phyloP scores from a whole-genome alignment of 495 filamentous ascomycete genomes.

The Lasiosphaeria ovina region DNA sequence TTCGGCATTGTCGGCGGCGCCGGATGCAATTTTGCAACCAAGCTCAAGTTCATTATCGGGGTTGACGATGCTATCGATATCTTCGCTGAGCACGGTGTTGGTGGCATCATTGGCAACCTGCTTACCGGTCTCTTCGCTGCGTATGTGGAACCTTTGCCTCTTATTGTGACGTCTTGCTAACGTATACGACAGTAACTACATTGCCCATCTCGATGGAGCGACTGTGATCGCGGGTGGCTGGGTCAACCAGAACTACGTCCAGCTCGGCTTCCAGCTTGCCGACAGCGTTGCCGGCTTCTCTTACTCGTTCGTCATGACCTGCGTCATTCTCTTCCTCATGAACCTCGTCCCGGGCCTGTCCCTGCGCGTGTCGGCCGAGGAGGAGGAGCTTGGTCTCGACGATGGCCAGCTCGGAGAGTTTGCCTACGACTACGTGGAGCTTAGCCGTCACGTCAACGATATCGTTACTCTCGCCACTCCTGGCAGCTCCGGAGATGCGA shows the following conservation, averaged over 20 bases:
- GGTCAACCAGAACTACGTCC: conserved; percentile 88
- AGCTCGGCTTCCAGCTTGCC: conserved; percentile 86
- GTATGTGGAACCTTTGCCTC: conserved; percentile 27
- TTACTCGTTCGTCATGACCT: conserved; percentile 88
- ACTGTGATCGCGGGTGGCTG: conserved; percentile 75
- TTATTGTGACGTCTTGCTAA: neutral
- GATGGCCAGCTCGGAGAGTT: conserved; percentile 97
- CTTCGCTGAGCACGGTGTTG: conserved; percentile 88
- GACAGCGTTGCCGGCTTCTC: conserved; percentile 82
- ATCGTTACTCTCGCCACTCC: conserved; percentile 13
- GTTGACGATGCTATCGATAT: conserved; percentile 94
- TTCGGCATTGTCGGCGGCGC: conserved; percentile 83
- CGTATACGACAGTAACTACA: conserved; percentile 58
- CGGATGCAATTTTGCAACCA: conserved; percentile 94
- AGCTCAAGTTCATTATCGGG: conserved; percentile 86
- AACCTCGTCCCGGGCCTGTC: conserved; percentile 84
- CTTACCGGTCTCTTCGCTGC: conserved; percentile 91
- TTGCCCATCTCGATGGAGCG: conserved; percentile 80
- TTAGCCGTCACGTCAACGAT: conserved; percentile 68
- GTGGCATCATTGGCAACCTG: conserved; percentile 87
- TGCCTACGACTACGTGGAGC: conserved; percentile 97
- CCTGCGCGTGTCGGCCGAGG: conserved; percentile 78
- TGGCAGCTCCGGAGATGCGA: conserved; percentile 16
- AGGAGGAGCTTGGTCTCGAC: conserved; percentile 91
- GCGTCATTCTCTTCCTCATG: conserved; percentile 85